Evolutionary conservation across 495 filamentous ascomycete genomes (phyloP), one percentile per base, ranked within the genome.

Genomic region (Chaetomium tenue): DNA sequence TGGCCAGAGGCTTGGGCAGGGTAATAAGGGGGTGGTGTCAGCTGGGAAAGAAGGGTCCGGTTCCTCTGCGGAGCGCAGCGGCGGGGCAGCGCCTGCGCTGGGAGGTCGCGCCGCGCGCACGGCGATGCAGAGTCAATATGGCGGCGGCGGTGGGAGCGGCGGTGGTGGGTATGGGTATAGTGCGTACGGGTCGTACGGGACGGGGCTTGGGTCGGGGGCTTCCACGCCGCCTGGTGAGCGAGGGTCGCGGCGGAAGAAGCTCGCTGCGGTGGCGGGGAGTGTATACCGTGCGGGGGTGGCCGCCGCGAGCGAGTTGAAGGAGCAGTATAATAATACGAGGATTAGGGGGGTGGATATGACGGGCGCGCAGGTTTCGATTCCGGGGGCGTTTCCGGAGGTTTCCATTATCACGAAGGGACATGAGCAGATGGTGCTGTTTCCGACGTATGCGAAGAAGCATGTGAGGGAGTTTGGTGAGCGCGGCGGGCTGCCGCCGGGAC

Each of bases 371-470:
- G 72, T 76, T 20, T 81, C 83, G 30, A 88, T 89, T n/a, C 88
- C 89, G 0, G 89, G 87, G 2, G 82, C 88, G 5, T 97, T 92
- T 68, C 91, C 91, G 1, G 88, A 95, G 67, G 88, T 91, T 20
- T 84, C 88, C 15, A 88, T 97, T 58, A 86, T 89, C 23, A 82
- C 86, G 9, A 88, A 85, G 46, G 92, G 90, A 23, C 86, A 90
- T 66, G 93, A 97, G 76, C 91, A 97, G 78, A 90, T 99, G 86
- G 83, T 98, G 13, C 70, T 98, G 16, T 99, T 97, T 71, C 94
- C 94, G 9, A 93, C 91, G 69, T 95, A 98, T 77, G 89, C 90
- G 50, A 81, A 90, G 73, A 82, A 81, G 69, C 83, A 95, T 74
- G 71, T 82, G n/a, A 86, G 81, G 68, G 65, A 75, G 30, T 55